These are phyloP conservation scores for Plasmodium fragile DNA, from an alignment of 169 alveolate genomes.

Conservation along the genomic window DNA sequence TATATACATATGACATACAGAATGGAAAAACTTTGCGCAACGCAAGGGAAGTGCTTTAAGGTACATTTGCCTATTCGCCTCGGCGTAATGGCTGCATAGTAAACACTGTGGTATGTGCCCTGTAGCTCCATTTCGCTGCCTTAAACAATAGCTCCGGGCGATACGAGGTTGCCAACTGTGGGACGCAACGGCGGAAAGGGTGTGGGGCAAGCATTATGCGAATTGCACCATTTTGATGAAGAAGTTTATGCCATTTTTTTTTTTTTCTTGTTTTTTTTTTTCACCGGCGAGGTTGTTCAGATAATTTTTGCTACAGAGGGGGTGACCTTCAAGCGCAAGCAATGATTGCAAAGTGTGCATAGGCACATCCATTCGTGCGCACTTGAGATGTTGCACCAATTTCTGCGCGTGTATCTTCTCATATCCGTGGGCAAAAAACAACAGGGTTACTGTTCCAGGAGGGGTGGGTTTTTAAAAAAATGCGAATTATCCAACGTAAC, in stretches of 20 bases:
- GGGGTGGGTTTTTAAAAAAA: background rate
- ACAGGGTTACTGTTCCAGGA: background rate
- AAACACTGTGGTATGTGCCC: background rate
- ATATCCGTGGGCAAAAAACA: background rate
- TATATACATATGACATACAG: background rate
- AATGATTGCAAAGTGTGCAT: background rate
- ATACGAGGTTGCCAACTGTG: background rate
- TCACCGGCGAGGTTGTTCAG: background rate
- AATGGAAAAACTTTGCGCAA: background rate
- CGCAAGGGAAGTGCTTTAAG: background rate
- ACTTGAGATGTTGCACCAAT: background rate
- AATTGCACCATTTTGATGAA: background rate
- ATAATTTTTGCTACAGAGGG: background rate
- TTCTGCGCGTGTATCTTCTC: background rate
- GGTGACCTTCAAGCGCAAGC: background rate
- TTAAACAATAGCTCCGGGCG: background rate
- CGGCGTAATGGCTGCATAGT: background rate
- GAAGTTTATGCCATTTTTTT: background rate
- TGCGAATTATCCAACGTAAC: background rate
- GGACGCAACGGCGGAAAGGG: background rate
- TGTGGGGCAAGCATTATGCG: background rate
- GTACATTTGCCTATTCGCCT: background rate
- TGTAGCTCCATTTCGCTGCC: background rate
- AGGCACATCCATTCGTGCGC: background rate
- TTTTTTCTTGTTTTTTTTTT: background rate